These are phyloP conservation scores for Boletus edulis DNA, from an alignment of 768 basidiomycete species.

Conservation along the genomic window DNA sequence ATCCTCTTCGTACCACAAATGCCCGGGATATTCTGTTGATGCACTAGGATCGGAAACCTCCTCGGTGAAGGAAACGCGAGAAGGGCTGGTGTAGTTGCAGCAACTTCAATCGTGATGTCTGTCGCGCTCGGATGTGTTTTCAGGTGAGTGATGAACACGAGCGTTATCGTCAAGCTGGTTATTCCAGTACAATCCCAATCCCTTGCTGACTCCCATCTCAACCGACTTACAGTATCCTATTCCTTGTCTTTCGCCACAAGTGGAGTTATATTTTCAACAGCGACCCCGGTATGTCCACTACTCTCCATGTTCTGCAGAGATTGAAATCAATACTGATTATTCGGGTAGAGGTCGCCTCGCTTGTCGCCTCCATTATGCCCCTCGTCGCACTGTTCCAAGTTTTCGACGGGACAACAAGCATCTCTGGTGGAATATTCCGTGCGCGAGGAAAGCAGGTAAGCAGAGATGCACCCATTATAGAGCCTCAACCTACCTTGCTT, in stretches of 20 bases:
- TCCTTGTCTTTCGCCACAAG: slow-evolving; percentile 56
- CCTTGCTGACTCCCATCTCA: background rate
- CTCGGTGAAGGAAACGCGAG: slow-evolving; percentile 76
- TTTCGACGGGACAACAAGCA: slow-evolving; percentile 72
- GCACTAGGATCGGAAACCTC: slow-evolving; percentile 76
- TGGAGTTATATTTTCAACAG: slow-evolving; percentile 78
- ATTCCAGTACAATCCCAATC: background rate
- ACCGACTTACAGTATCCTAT: slow-evolving; percentile 40
- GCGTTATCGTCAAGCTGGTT: background rate
- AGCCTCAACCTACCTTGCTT: background rate
- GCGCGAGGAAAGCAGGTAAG: slow-evolving; percentile 74
- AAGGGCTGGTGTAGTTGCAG: slow-evolving; percentile 69
- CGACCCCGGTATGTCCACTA: slow-evolving; percentile 46
- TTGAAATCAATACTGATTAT: background rate
- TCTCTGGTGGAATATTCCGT: slow-evolving; percentile 76
- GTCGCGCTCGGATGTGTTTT: slow-evolving; percentile 62
- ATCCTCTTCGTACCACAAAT: background rate
- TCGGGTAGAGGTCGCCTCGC: slow-evolving; percentile 40
- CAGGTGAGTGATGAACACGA: slow-evolving; percentile 42
- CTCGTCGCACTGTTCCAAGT: slow-evolving; percentile 81
- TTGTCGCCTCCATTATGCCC: slow-evolving; percentile 66
- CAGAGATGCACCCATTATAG: background rate
- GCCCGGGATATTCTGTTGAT: background rate
- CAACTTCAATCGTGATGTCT: slow-evolving; percentile 63
- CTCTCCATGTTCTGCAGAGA: background rate